A percentile compares a stretch with the other conserved stretches of the same genome.
phyloP scores from a whole-genome alignment of 2,329 filamentous ascomycete genomes.

The Aspergillus amoenus region DNA sequence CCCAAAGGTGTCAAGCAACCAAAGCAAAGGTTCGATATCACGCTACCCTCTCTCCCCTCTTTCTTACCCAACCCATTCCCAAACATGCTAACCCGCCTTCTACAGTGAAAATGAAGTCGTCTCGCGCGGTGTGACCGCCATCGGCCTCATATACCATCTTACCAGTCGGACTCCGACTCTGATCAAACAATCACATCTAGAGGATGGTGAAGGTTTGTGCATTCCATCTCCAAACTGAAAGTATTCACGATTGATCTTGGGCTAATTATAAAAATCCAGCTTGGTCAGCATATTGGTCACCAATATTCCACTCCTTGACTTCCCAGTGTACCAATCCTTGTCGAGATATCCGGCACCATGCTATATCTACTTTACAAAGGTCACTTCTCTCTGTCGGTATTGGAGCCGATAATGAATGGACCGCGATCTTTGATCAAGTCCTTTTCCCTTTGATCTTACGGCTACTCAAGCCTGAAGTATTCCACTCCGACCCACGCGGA shows the following conservation, averaged over 20 bases:
- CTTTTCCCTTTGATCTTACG: conserved; percentile 86
- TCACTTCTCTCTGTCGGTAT: conserved; percentile 82
- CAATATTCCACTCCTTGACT: conserved; percentile 85
- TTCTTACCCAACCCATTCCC: neutral
- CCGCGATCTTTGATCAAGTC: conserved; percentile 89
- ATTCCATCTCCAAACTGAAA: neutral
- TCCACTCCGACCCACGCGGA: conserved; percentile 82
- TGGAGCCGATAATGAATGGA: conserved; percentile 85
- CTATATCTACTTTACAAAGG: conserved; percentile 81
- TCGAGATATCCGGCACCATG: conserved; percentile 85
- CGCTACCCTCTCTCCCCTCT: conserved; percentile 9
- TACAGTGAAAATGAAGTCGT: conserved; percentile 71
- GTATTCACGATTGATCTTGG: neutral
- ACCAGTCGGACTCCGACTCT: conserved; percentile 78
- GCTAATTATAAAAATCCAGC: conserved; percentile 51
- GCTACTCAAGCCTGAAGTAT: conserved; percentile 90
- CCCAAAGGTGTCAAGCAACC: conserved; percentile 54
- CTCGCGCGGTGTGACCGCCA: conserved; percentile 73
- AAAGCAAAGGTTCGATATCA: conserved; percentile 53
- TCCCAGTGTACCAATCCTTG: conserved; percentile 93
- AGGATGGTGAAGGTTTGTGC: conserved; percentile 71
- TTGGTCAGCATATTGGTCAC: conserved; percentile 97
- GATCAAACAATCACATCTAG: conserved; percentile 90
- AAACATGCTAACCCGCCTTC: conserved; percentile 10
- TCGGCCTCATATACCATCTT: conserved; percentile 78